Evolutionary conservation across 257 asterid genomes (phyloP), one percentile per base, ranked within the genome.

Genomic region (Euphrasia confusa): DNA sequence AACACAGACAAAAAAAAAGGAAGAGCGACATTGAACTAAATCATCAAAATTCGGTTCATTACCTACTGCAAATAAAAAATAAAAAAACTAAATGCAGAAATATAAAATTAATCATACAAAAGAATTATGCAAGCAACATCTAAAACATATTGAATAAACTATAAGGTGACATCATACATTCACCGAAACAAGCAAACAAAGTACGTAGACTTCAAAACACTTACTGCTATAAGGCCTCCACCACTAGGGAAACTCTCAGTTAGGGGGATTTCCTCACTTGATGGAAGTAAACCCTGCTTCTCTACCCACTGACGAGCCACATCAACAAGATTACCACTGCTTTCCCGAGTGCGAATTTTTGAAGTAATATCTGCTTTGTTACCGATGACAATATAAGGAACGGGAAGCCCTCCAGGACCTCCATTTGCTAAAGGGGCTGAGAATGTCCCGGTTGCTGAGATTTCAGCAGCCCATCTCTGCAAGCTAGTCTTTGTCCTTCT

Each of bases 221-320:
- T 79, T 85, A 92, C 99, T 44, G 97, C 91, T 4, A 84, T n/a
- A 67, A 87, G 89, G 71, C 97, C 89, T 68, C 95, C 95, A 56
- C 81, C 76, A 35, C 83, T 80, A 37, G 99, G 89, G 70, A 93
- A 93, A 75, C 88, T 89, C 80, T 85, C 97, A 3, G 85, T 79
- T 72, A 93, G 60, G 1, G 96, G 97, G 70, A 89, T 80, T 69
- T 93, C 99, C 76, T 93, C 97, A 30, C 83, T 87, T 47, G 95
- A 74, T 50, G 97, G 85, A 73, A 93, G 96, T 58, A 89, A 74
- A 45, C 99, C 96, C 79, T 93, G 99, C 74, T 87, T 93, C 83
- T 93, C 99, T 52, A 85, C 99, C 99, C 97, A 89, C 27, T 80
- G 97, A 21, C 97, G 95, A 74, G 99, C 98, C 67, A 83, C 87